A percentile compares a stretch with the other conserved stretches of the same genome.
Evolutionary conservation across 2,329 filamentous ascomycete species (phyloP).

Genomic region (Tolypocladium pustulatum): DNA sequence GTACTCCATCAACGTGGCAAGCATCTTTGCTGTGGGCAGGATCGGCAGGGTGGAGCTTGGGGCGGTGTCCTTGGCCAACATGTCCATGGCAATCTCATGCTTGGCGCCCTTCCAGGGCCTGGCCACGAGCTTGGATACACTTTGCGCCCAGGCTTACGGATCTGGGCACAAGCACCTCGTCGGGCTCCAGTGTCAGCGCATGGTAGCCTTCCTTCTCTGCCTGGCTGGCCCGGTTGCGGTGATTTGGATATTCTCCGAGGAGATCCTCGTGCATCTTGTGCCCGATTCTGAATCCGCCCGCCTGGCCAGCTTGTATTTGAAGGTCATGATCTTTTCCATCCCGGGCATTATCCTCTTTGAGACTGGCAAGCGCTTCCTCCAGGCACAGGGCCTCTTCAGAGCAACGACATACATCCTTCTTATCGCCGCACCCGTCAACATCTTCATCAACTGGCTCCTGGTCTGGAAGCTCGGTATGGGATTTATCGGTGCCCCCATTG

Average conservation of each 20-base stretch:
- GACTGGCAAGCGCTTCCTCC: conserved; percentile 67
- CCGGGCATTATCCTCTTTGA: conserved; percentile 72
- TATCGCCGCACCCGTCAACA: conserved; percentile 66
- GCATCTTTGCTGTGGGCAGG: conserved; percentile 68
- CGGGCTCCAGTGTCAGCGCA: conserved; percentile 69
- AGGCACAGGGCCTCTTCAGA: conserved; percentile 72
- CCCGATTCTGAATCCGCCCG: conserved; percentile 48
- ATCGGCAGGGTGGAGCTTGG: conserved; percentile 53
- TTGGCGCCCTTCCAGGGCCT: conserved; percentile 75
- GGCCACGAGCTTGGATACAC: conserved; percentile 80
- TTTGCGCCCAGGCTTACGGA: conserved; percentile 90
- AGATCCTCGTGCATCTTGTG: conserved; percentile 43
- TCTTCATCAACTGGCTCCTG: conserved; percentile 67
- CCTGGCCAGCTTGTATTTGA: conserved; percentile 63
- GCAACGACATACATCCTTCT: conserved; percentile 70
- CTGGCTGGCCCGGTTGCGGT: conserved; percentile 63
- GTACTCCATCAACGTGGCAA: conserved; percentile 75
- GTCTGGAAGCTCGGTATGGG: conserved; percentile 62
- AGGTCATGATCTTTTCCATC: conserved; percentile 60
- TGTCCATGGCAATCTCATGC: conserved; percentile 72
- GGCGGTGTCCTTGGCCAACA: conserved; percentile 43
- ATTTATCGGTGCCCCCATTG: conserved; percentile 73
- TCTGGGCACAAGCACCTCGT: conserved; percentile 84
- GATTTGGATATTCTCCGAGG: conserved; percentile 59
- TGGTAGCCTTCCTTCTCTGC: conserved; percentile 66